Percentiles rank a stretch among this genome's conserved stretches.
These are phyloP conservation scores for Hypoxylon sp. DNA, from an alignment of 2,329 filamentous ascomycete species.

Conservation along the genomic window DNA sequence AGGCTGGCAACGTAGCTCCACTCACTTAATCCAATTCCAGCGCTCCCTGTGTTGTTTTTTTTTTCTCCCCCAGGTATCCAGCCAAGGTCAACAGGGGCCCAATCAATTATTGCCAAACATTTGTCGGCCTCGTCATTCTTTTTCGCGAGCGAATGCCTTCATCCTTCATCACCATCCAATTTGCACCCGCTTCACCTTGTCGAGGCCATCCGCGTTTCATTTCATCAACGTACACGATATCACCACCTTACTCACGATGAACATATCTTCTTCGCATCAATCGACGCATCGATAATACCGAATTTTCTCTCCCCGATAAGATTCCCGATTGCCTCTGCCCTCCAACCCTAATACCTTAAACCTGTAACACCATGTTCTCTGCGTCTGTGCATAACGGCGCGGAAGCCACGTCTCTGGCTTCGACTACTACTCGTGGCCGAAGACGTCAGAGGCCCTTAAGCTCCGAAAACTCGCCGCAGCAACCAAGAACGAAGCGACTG, in stretches of 20 bases:
- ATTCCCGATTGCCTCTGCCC: conserved; percentile 29
- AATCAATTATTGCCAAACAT: conserved; percentile 46
- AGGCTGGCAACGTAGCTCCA: conserved; percentile 32
- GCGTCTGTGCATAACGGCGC: conserved; percentile 64
- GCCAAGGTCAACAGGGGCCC: conserved; percentile 44
- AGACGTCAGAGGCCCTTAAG: conserved; percentile 70
- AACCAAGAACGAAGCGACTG: conserved; percentile 73
- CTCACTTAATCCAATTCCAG: conserved; percentile 35
- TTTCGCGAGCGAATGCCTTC: conserved; percentile 45
- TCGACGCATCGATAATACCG: conserved; percentile 45
- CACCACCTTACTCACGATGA: conserved; percentile 40
- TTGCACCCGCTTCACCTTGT: conserved; percentile 34
- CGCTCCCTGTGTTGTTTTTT: conserved; percentile 30
- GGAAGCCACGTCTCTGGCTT: conserved; percentile 52
- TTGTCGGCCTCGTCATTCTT: conserved; percentile 50
- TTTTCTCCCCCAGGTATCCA: conserved; percentile 36
- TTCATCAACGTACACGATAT: conserved; percentile 19
- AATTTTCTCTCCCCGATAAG: conserved; percentile 20
- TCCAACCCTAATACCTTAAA: conserved; percentile 36
- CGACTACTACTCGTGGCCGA: conserved; percentile 69
- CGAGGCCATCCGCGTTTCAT: conserved; percentile 32
- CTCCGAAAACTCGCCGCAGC: conserved; percentile 65
- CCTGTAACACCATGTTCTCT: conserved; percentile 66
- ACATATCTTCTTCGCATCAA: conserved; percentile 36
- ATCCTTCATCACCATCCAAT: conserved; percentile 21